Percentiles rank a stretch among this genome's conserved stretches.
Evolutionary conservation across 2,329 filamentous ascomycete genomes (phyloP).

Genomic region (Huntiella savannae): DNA sequence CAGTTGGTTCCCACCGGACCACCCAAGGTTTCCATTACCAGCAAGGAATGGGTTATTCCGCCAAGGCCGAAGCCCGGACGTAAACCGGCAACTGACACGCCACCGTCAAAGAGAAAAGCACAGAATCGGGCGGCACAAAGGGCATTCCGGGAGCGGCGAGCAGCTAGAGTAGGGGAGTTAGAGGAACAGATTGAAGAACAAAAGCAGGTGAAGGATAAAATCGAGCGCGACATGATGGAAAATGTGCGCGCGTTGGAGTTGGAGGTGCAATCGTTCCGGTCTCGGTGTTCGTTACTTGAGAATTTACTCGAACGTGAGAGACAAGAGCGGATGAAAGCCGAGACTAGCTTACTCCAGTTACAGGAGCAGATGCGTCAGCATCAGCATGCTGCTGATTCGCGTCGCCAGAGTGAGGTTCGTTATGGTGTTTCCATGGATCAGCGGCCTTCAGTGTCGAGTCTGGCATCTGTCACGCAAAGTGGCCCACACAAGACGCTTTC

Average conservation of each 20-base stretch:
- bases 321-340: slow-evolving; percentile 26
- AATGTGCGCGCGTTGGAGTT: slow-evolving; percentile 40
- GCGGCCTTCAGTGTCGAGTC: background rate
- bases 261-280: slow-evolving; percentile 46
- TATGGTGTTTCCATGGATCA: slow-evolving; percentile 4
- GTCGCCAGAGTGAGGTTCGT: slow-evolving; percentile 4
- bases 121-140: slow-evolving; percentile 87
- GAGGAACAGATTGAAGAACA: slow-evolving; percentile 47
- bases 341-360: slow-evolving; percentile 20
- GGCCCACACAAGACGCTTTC: slow-evolving; percentile 8
- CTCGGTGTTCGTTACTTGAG: slow-evolving; percentile 42
- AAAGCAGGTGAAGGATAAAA: slow-evolving; percentile 36
- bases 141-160: slow-evolving; percentile 72
- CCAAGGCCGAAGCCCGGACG: slow-evolving; percentile 75
- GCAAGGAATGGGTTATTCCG: slow-evolving; percentile 71
- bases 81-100: slow-evolving; percentile 85
- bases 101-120: slow-evolving; percentile 79
- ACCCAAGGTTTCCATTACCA: slow-evolving; percentile 44
- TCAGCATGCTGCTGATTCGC: slow-evolving; percentile 12
- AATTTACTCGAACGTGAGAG: slow-evolving; percentile 42
- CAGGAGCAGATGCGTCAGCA: slow-evolving; percentile 14
- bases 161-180: slow-evolving; percentile 61
- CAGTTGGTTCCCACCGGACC: slow-evolving; percentile 17
- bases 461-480: background rate
- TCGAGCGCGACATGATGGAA: slow-evolving; percentile 37